Evolutionary conservation across 116 monocot genomes (phyloP).

Genomic region (Zostera marina): DNA sequence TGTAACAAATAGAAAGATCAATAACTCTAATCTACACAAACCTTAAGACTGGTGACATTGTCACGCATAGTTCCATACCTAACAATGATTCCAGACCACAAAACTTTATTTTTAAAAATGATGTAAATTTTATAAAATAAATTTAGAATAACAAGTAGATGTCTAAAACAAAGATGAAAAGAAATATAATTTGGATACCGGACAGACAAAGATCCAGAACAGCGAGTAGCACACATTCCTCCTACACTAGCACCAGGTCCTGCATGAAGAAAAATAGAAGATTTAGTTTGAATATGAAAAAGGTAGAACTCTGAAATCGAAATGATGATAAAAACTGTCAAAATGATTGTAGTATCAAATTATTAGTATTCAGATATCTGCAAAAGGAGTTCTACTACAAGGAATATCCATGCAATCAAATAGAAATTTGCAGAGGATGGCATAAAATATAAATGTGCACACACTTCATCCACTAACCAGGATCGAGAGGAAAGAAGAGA

Average conservation of each 20-base stretch:
- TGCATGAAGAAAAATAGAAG: constrained; percentile 13
- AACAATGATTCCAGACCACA: constrained; percentile 34
- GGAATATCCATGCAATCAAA: no score
- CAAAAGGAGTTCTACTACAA: no score
- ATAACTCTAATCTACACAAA: constrained; percentile 1
- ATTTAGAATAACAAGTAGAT: neutral
- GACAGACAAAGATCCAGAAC: constrained; percentile 98
- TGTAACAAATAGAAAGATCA: neutral
- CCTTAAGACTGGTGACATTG: constrained; percentile 90
- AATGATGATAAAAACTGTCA: neutral
- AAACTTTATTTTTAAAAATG: constrained; percentile 5
- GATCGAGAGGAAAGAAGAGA: constrained; percentile 97
- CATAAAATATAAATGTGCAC: neutral
- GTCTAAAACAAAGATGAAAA: neutral
- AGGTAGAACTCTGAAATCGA: neutral
- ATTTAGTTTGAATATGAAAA: neutral
- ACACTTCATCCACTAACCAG: constrained; percentile 30
- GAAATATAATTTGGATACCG: constrained; percentile 36
- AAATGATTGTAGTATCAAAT: neutral
- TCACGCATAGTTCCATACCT: constrained; percentile 99
- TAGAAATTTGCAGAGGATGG: no score
- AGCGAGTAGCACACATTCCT: constrained; percentile 99
- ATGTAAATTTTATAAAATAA: neutral
- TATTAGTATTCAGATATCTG: no score
- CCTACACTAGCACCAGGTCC: constrained; percentile 97